These are phyloP conservation scores for Gonium pectorale DNA, from an alignment of 139 green algal species.

Conservation along the genomic window DNA sequence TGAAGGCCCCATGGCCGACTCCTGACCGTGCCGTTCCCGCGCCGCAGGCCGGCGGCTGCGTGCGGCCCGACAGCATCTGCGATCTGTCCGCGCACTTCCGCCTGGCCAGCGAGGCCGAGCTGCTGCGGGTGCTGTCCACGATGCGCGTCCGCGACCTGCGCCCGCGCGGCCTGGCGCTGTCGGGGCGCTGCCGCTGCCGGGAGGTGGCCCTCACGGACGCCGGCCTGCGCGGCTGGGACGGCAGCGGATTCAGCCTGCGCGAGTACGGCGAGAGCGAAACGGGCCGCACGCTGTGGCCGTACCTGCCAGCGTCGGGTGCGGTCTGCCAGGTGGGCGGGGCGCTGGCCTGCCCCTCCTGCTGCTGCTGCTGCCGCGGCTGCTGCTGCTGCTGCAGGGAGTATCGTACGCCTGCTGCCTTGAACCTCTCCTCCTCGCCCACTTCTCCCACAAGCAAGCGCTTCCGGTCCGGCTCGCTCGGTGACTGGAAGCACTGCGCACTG, in stretches of 20 bases:
- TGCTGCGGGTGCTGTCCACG: constrained; percentile 5
- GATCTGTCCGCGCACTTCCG: constrained; percentile 19
- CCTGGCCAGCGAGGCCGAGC: constrained; percentile 13
- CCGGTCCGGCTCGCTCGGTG: too few species aligned
- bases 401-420: too few species aligned
- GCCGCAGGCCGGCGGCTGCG: constrained; percentile 28
- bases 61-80: constrained; percentile 29
- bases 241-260: constrained; percentile 3
- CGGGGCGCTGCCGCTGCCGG: constrained; percentile 1
- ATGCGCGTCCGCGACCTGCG: constrained; percentile 36
- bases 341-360: too few species aligned
- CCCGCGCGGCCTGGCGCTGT: constrained; percentile 16
- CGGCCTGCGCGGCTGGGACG: constrained; percentile 38
- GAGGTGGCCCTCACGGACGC: constrained; percentile 26
- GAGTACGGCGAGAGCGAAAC: constrained; percentile 34
- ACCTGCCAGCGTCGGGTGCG: constrained; percentile 6
- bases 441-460: too few species aligned
- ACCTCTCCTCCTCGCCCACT: too few species aligned
- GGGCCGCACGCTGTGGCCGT: background rate
- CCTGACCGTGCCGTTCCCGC: too few species aligned
- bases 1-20: too few species aligned
- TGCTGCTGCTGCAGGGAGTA: too few species aligned
- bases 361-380: too few species aligned
- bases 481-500: too few species aligned
- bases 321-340: constrained; percentile 11